Conservation (phyloP, 2,329 filamentous ascomycete species). For the Fusarium veterinarium region DNA sequence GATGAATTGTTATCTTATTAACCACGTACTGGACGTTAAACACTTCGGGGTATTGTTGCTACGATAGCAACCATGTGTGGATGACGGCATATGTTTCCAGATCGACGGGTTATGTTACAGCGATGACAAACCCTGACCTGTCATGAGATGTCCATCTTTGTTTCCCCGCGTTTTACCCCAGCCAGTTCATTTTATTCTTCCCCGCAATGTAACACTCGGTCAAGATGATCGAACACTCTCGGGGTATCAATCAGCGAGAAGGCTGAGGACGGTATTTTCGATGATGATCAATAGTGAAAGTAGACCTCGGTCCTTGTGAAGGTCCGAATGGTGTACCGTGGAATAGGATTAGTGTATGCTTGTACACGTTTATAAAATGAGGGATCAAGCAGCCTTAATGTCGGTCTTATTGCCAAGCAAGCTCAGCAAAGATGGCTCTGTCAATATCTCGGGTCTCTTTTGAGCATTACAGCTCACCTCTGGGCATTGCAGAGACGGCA, state of each 20-base stretch:
- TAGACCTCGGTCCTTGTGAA: neutral
- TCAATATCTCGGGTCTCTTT: slow-evolving; percentile 54
- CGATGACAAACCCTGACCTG: neutral
- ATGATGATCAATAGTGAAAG: neutral
- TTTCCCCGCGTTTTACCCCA: neutral
- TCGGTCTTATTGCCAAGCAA: neutral
- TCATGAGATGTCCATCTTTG: neutral
- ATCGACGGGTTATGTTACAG: neutral
- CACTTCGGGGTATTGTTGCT: neutral
- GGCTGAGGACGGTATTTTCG: neutral
- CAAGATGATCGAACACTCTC: neutral
- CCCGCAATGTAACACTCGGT: neutral
- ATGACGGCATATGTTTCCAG: neutral
- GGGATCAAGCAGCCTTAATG: rapidly evolving
- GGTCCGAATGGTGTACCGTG: neutral
- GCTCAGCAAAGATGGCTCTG: slow-evolving; percentile 47
- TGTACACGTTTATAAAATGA: neutral
- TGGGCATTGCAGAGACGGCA: slow-evolving; percentile 57
- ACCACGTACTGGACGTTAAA: too few relatives aligned
- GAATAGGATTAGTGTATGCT: rapidly evolving
- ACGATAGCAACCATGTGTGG: neutral
- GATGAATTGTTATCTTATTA: too few relatives aligned
- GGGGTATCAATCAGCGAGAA: neutral
- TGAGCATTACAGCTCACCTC: slow-evolving; percentile 54
- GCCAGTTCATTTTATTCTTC: neutral